Percentiles rank a stretch among this genome's conserved stretches.
These are phyloP conservation scores for Triangularia setosa DNA, from an alignment of 2,329 filamentous ascomycete species.

Conservation along the genomic window DNA sequence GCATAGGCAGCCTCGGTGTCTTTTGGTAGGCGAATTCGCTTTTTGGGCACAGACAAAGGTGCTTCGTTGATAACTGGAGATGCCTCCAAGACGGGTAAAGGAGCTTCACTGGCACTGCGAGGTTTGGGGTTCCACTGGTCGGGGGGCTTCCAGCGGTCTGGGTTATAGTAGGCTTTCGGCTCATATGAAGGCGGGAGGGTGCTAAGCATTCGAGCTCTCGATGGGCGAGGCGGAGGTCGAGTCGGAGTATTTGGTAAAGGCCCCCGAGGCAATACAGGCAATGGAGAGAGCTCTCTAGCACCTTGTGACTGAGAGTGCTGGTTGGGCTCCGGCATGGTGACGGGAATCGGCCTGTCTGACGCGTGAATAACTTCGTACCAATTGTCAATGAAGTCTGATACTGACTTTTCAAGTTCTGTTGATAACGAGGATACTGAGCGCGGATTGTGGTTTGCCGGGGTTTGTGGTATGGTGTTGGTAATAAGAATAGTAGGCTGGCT, in stretches of 20 bases:
- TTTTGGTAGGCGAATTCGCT: neutral
- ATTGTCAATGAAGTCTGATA: slow-evolving; percentile 19
- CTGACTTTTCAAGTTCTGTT: neutral
- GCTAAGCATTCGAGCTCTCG: neutral
- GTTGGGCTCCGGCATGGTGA: neutral
- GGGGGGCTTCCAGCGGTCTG: slow-evolving; percentile 41
- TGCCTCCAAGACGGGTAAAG: neutral
- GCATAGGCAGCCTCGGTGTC: slow-evolving; percentile 18
- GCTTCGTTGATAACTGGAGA: neutral
- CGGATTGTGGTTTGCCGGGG: neutral
- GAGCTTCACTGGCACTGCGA: neutral
- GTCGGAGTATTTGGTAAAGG: neutral
- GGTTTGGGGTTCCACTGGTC: slow-evolving; percentile 39
- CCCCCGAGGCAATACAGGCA: neutral
- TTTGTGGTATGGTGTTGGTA: slow-evolving; percentile 20
- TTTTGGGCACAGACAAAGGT: neutral
- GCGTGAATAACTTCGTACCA: slow-evolving; percentile 20
- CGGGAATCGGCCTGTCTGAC: neutral
- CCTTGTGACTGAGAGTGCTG: neutral
- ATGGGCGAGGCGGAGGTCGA: neutral
- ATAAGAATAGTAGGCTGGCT: slow-evolving; percentile 34
- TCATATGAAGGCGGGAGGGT: slow-evolving; percentile 15
- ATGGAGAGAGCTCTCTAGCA: neutral
- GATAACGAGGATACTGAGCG: neutral
- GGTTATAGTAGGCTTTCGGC: slow-evolving; percentile 4